These are phyloP conservation scores for Acanthamoeba comandoni DNA, from an alignment of 208 protist genomes.

Conservation along the genomic window DNA sequence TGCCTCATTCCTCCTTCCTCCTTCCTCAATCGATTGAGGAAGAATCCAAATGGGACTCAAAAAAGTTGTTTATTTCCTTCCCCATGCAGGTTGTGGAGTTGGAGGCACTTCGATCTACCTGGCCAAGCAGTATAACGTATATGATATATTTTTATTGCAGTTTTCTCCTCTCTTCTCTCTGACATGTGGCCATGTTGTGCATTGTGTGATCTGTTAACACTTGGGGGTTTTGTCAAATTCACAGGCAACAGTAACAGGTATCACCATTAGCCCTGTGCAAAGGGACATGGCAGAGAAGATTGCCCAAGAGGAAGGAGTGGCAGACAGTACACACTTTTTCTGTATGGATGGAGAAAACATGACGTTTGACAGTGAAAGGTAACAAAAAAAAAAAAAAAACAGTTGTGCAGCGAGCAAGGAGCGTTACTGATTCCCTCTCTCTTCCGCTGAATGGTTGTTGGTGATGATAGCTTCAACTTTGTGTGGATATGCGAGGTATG, in stretches of 20 bases:
- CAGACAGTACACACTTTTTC: not conserved
- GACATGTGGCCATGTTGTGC: too few relatives aligned
- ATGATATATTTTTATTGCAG: not conserved
- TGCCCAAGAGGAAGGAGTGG: not conserved
- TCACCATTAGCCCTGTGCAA: constrained; percentile 29
- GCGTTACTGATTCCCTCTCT: not conserved
- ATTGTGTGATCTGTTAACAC: constrained; percentile 11
- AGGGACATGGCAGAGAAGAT: constrained; percentile 33
- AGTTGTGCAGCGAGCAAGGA: not conserved
- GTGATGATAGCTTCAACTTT: constrained; percentile 6
- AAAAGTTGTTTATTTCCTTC: not conserved
- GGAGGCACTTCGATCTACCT: constrained; percentile 30
- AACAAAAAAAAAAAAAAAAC: too few relatives aligned
- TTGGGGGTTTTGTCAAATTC: not conserved
- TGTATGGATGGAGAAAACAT: constrained; percentile 40
- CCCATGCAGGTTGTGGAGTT: constrained; percentile 28
- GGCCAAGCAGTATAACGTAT: constrained; percentile 24
- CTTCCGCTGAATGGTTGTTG: not conserved
- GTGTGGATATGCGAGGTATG: constrained; percentile 40
- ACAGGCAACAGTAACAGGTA: not conserved
- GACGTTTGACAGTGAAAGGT: constrained; percentile 29
- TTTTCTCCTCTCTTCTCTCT: not conserved
- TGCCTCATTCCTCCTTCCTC: not conserved
- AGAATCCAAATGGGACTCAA: not conserved
- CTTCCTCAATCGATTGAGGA: not conserved